Evolutionary conservation across 257 asterid genomes (phyloP).

Genomic region (Eustoma russellianum): DNA sequence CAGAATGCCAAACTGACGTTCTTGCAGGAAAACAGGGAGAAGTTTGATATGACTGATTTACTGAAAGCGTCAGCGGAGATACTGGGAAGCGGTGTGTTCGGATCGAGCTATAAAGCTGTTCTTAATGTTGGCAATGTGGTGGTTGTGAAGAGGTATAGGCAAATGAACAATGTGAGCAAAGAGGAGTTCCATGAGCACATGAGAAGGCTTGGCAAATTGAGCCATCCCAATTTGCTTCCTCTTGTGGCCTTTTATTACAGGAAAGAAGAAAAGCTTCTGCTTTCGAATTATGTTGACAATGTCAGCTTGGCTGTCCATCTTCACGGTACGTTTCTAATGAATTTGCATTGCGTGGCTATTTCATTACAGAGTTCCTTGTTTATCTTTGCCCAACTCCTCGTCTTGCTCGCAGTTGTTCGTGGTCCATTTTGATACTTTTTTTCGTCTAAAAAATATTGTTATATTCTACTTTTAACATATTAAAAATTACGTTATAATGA

Average conservation of each 20-base stretch:
- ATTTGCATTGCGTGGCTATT: not conserved
- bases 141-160: constrained; percentile 79
- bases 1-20: constrained; percentile 49
- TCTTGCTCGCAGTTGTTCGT: too few species aligned
- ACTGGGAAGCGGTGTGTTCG: constrained; percentile 70
- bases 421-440: too few species aligned
- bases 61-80: constrained; percentile 90
- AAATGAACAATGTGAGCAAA: constrained; percentile 66
- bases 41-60: constrained; percentile 71
- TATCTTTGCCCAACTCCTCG: too few species aligned
- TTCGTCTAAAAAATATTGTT: too few species aligned
- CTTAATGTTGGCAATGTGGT: constrained; percentile 29
- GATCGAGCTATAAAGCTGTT: constrained; percentile 76
- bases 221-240: constrained; percentile 60
- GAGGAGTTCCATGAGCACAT: constrained; percentile 84
- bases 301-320: constrained; percentile 72
- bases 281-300: constrained; percentile 42
- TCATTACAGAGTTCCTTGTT: too few species aligned
- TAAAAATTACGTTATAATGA: too few species aligned
- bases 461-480: too few species aligned
- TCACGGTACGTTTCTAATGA: constrained; percentile 42
- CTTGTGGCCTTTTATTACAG: constrained; percentile 68
- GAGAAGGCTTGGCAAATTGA: constrained; percentile 75
- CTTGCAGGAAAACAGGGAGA: constrained; percentile 35
- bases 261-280: constrained; percentile 88